Conservation (phyloP, 768 basidiomycete species). For the Royoungia palumana region DNA sequence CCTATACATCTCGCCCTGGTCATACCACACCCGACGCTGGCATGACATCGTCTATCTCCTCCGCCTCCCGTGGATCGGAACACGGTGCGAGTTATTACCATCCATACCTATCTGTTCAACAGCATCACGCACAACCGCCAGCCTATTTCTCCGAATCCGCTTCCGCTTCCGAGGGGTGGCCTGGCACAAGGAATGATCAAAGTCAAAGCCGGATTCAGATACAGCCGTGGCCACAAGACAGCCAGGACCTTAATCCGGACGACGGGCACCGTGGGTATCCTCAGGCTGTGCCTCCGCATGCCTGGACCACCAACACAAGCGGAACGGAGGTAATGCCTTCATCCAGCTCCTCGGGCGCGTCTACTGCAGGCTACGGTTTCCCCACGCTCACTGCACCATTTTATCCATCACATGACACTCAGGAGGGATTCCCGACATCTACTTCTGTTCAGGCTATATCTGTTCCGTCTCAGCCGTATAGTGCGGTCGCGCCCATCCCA, state of each 20-base stretch:
- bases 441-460: slow-evolving; percentile 33
- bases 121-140: slow-evolving; percentile 19
- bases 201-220: slow-evolving; percentile 15
- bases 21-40: slow-evolving; percentile 26
- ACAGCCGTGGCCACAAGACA: slow-evolving; percentile 27
- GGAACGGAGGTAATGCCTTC: slow-evolving; percentile 24
- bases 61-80: slow-evolving; percentile 28
- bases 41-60: slow-evolving; percentile 16
- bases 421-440: slow-evolving; percentile 31
- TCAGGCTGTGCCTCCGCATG: slow-evolving; percentile 23
- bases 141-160: slow-evolving; percentile 24
- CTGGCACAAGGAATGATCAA: slow-evolving; percentile 22
- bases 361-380: slow-evolving; percentile 35
- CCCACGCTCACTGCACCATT: slow-evolving; percentile 58
- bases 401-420: slow-evolving; percentile 42
- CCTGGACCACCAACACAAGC: slow-evolving; percentile 19
- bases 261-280: slow-evolving; percentile 31
- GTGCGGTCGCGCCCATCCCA: slow-evolving; percentile 18
- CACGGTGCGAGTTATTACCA: slow-evolving; percentile 23
- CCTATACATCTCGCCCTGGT: slow-evolving; percentile 28
- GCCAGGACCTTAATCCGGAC: slow-evolving; percentile 22
- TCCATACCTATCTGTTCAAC: slow-evolving; percentile 23
- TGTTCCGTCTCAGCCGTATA: slow-evolving; percentile 30
- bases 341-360: slow-evolving; percentile 18
- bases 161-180: slow-evolving; percentile 20